Evolutionary conservation across 2,329 filamentous ascomycete species (phyloP).

Genomic region (Penicillium frequentans): DNA sequence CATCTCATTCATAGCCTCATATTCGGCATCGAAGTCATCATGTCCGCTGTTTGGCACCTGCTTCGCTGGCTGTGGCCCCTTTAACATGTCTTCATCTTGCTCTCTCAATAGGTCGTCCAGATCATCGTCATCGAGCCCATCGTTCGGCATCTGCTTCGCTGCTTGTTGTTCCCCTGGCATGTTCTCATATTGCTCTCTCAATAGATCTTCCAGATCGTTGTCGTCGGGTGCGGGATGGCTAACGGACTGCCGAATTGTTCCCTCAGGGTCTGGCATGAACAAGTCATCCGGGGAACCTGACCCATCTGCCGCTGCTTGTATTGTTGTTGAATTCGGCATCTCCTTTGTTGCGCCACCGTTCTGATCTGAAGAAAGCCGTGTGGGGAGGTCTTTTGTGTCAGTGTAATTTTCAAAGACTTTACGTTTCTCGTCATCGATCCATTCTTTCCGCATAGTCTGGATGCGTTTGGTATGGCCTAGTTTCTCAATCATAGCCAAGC

Average conservation of each 20-base stretch:
- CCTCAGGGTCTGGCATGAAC: slow-evolving; percentile 30
- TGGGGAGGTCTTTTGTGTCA: background rate
- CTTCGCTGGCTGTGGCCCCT: background rate
- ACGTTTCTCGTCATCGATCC: slow-evolving; percentile 71
- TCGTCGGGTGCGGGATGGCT: slow-evolving; percentile 37
- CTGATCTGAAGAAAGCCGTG: slow-evolving; percentile 4
- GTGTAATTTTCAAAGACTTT: slow-evolving; percentile 10
- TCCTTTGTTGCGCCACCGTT: background rate
- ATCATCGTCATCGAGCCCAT: slow-evolving; percentile 22
- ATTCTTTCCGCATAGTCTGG: slow-evolving; percentile 71
- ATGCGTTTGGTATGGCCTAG: slow-evolving; percentile 81
- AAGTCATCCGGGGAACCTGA: slow-evolving; percentile 18
- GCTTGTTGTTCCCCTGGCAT: slow-evolving; percentile 5
- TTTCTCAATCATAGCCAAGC: slow-evolving; percentile 87
- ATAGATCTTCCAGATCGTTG: slow-evolving; percentile 54
- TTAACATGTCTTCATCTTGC: slow-evolving; percentile 30
- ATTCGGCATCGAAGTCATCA: slow-evolving; percentile 59
- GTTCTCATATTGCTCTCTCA: slow-evolving; percentile 48
- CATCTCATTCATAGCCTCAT: slow-evolving; percentile 61
- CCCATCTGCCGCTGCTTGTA: background rate
- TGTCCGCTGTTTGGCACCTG: background rate
- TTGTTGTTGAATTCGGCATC: background rate
- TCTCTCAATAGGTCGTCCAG: too few relatives aligned
- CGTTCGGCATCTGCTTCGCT: background rate
- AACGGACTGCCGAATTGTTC: slow-evolving; percentile 4